These are phyloP conservation scores for Tremella yokohamensis DNA, from an alignment of 768 basidiomycete species.

Conservation along the genomic window DNA sequence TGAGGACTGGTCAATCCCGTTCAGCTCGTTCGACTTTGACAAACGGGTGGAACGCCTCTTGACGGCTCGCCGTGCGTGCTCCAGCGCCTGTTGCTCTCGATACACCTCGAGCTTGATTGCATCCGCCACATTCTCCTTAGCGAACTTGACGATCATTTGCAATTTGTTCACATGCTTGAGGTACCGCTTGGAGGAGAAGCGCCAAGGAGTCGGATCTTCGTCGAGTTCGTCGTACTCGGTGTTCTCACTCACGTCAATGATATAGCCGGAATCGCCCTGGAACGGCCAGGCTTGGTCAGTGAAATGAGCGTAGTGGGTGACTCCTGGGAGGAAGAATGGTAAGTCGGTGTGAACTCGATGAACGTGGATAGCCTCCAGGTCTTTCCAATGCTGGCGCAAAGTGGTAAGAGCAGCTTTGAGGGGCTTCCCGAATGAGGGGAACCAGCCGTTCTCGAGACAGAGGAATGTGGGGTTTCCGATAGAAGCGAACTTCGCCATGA, in stretches of 20 bases:
- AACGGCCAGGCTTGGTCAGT: neutral
- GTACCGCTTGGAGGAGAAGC: neutral
- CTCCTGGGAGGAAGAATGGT: neutral
- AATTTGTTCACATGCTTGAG: neutral
- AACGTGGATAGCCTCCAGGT: neutral
- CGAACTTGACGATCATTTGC: neutral
- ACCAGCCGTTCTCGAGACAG: neutral
- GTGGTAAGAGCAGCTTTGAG: neutral
- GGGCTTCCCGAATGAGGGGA: neutral
- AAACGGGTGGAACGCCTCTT: neutral
- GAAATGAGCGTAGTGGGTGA: conserved; percentile 1
- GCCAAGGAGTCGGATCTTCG: neutral
- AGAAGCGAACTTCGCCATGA: neutral
- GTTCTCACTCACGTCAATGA: neutral
- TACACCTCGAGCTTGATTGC: neutral
- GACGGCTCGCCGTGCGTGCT: neutral
- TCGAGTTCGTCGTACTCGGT: neutral
- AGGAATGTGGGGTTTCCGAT: neutral
- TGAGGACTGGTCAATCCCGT: neutral
- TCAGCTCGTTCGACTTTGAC: neutral
- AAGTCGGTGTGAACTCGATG: neutral
- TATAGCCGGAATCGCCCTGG: neutral
- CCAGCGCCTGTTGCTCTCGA: neutral
- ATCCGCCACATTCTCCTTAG: neutral
- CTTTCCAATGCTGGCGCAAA: neutral